These are phyloP conservation scores for Wickerhamiella allomyrinae DNA, from an alignment of 805 yeast genomes.

Conservation along the genomic window DNA sequence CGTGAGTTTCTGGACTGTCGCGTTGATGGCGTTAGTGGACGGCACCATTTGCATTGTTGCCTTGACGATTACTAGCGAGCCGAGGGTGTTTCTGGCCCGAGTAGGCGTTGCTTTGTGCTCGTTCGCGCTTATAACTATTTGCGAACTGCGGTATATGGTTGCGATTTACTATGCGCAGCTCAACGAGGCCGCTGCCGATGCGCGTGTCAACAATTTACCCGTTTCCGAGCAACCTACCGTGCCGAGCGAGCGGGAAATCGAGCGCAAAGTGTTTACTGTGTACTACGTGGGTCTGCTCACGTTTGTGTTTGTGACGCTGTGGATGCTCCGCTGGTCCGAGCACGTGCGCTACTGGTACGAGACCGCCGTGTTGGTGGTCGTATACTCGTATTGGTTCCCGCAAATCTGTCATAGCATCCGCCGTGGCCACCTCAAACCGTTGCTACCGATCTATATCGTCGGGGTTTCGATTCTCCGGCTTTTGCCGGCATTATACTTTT, in stretches of 20 bases:
- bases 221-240: background rate
- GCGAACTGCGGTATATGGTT: conserved; percentile 62
- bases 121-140: conserved; percentile 54
- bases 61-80: conserved; percentile 41
- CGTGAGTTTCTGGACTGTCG: conserved; percentile 49
- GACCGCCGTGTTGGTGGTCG: conserved; percentile 32
- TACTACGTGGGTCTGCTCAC: conserved; percentile 40
- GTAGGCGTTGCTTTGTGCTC: conserved; percentile 57
- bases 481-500: conserved; percentile 51
- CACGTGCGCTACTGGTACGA: conserved; percentile 43
- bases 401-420: conserved; percentile 68
- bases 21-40: conserved; percentile 51
- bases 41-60: conserved; percentile 52
- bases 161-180: conserved; percentile 54
- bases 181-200: conserved; percentile 12
- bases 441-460: conserved; percentile 61
- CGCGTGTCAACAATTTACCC: background rate
- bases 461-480: conserved; percentile 52
- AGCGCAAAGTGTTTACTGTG: conserved; percentile 32
- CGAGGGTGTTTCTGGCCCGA: conserved; percentile 48
- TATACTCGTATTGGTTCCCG: conserved; percentile 77
- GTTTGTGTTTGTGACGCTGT: conserved; percentile 42
- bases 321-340: conserved; percentile 50
- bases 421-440: conserved; percentile 45
- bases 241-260: conserved; percentile 34